These are phyloP conservation scores for Nidula niveotomentosa DNA, from an alignment of 1,284 basidiomycete genomes.

Conservation along the genomic window DNA sequence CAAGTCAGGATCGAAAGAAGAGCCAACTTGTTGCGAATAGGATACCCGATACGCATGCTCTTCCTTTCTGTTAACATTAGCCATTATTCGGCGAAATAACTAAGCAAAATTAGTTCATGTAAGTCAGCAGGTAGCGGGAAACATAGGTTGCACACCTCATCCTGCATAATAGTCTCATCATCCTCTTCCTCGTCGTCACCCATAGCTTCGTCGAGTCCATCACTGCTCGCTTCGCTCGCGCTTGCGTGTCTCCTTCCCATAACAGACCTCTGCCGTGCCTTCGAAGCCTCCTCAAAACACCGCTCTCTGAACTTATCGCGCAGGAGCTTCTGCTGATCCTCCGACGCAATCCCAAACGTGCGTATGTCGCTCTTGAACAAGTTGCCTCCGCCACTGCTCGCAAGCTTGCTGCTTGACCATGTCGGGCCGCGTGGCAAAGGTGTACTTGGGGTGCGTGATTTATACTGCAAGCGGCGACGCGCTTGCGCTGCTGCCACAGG, in stretches of 20 bases:
- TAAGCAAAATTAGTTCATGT: conserved; percentile 19
- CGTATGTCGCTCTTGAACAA: not conserved
- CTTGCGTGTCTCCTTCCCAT: conserved; percentile 30
- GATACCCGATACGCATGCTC: conserved; percentile 56
- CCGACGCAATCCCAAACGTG: conserved; percentile 1
- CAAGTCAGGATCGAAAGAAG: conserved; percentile 69
- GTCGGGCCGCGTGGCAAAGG: conserved; percentile 12
- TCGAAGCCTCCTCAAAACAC: conserved; percentile 58
- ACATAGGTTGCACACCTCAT: conserved; percentile 45
- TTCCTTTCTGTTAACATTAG: conserved; percentile 44
- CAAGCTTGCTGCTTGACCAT: conserved; percentile 2
- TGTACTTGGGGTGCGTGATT: conserved; percentile 4
- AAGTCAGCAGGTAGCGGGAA: conserved; percentile 1
- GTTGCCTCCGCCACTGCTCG: not conserved
- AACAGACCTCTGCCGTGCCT: conserved; percentile 50
- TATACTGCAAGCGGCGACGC: conserved; percentile 17
- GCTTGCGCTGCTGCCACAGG: conserved; percentile 36
- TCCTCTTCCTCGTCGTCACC: conserved; percentile 54
- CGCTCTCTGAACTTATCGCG: conserved; percentile 59
- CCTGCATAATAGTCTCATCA: conserved; percentile 51
- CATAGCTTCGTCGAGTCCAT: conserved; percentile 46
- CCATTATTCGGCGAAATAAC: conserved; percentile 67
- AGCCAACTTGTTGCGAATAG: conserved; percentile 68
- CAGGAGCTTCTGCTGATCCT: conserved; percentile 44
- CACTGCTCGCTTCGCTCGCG: conserved; percentile 41